A percentile compares a stretch with the other conserved stretches of the same genome.
phyloP scores from a whole-genome alignment of 2,329 filamentous ascomycete genomes.

The Didymella sp. region DNA sequence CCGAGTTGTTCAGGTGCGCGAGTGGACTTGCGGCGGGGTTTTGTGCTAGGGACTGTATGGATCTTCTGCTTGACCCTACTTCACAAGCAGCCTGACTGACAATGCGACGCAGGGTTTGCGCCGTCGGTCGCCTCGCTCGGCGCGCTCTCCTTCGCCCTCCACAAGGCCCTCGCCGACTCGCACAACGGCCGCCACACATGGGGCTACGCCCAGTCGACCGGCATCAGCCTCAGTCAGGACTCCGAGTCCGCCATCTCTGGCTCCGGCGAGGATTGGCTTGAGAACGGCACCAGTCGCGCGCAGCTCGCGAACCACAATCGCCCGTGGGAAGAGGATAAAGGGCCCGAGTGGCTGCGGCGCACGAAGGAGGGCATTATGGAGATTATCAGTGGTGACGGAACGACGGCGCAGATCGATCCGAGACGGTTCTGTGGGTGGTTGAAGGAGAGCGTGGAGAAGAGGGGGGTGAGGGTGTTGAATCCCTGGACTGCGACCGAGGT shows the following conservation, averaged over 20 bases:
- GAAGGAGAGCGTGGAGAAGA: slow-evolving; percentile 61
- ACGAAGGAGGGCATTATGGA: slow-evolving; percentile 64
- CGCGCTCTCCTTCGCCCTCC: slow-evolving; percentile 72
- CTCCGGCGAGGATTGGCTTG: slow-evolving; percentile 70
- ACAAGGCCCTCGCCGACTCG: slow-evolving; percentile 67
- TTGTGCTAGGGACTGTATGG: slow-evolving; percentile 70
- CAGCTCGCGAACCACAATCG: slow-evolving; percentile 55
- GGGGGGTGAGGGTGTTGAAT: slow-evolving; percentile 71
- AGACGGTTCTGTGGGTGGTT: slow-evolving; percentile 70
- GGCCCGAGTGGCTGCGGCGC: slow-evolving; percentile 66
- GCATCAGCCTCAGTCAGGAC: slow-evolving; percentile 62
- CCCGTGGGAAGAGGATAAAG: slow-evolving; percentile 35
- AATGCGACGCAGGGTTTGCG: slow-evolving; percentile 59
- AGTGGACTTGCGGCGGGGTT: slow-evolving; percentile 79
- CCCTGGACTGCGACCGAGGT: slow-evolving; percentile 65
- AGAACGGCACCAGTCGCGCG: slow-evolving; percentile 68
- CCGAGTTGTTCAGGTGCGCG: slow-evolving; percentile 72
- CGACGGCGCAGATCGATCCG: slow-evolving; percentile 74
- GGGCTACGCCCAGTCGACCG: slow-evolving; percentile 66
- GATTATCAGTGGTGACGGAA: slow-evolving; percentile 65
- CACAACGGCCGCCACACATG: slow-evolving; percentile 65
- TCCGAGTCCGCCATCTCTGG: slow-evolving; percentile 50
- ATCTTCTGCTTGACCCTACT: neutral
- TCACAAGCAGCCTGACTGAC: neutral
- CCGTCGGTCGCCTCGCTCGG: slow-evolving; percentile 65